Base-by-base conservation (phyloP, 2,329 filamentous ascomycete genomes). In the Colletotrichum limetticola region DNA sequence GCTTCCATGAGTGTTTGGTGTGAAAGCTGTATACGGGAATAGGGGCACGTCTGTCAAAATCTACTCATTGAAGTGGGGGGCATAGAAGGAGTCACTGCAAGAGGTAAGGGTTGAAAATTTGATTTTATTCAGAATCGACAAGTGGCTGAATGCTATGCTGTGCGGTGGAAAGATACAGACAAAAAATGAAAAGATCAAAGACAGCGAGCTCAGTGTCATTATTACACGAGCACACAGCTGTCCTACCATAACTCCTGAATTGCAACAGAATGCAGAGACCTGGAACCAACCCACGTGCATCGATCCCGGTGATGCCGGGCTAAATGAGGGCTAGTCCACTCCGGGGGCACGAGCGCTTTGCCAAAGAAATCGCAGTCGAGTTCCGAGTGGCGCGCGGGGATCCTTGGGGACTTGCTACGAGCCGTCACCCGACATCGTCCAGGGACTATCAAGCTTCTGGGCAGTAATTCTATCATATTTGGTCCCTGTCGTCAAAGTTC, bases 381-480 rank as follows among this genome's bases (percentile, higher is more conserved):
- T 78, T 77, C 78, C 79, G 72, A 71, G 76, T 76, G 64, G 67
- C 72, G 75, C 76, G 76, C 77, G 78, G 80, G 78, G 78, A 78
- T 78, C 75, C 75, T 72, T 76, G 79, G 81, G 83, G 83, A 84
- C 82, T 79, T 86, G 83, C 79, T 86, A 83, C 83, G 80, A 85
- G 84, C 81, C 85, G 81, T 85, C 84, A 78, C 81, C 82, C 76
- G 86, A 78, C 78, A 86, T 79, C 46, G 85, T 80, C 84, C 84
- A 86, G 74, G 81, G 77, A 55, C 79, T 77, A 65, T 77, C 71
- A 65, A 77, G 76, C 19, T 74, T 77, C 76, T 75, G 76, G 68
- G 32, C 32, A 35, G 62, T 16, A n/a, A 5, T 22, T 75, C 72
- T 61, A 80, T 75, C 76, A 82, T 80, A 53, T 75, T 46, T 22